Percentiles rank a stretch among this genome's conserved stretches.
Conservation (phyloP, 129 eudicot species). For the Helianthus tuberosus region DNA sequence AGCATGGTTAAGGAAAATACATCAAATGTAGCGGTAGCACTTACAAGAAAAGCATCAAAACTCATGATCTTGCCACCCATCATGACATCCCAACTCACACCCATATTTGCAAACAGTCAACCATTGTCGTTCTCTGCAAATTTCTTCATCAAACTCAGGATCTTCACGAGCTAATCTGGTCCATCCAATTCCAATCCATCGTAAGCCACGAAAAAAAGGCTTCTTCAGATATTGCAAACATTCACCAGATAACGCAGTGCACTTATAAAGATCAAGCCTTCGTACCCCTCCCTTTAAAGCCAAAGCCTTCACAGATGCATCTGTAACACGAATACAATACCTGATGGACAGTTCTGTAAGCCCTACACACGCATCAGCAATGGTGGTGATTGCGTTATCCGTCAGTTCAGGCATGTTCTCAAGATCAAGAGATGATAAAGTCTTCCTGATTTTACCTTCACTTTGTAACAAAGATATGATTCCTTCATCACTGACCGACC, state of each 20-base stretch:
- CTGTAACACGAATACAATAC: conserved; percentile 58
- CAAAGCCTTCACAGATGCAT: conserved; percentile 49
- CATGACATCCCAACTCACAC: conserved; percentile 81
- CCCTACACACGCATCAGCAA: conserved; percentile 30
- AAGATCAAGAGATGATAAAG: conserved; percentile 46
- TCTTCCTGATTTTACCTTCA: conserved; percentile 41
- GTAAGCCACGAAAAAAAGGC: conserved; percentile 57
- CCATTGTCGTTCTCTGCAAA: conserved; percentile 47
- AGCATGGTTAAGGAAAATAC: too few species aligned
- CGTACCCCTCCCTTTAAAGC: conserved; percentile 41
- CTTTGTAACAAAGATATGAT: conserved; percentile 42
- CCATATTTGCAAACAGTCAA: conserved; percentile 56
- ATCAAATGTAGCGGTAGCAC: neutral
- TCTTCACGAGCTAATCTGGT: conserved; percentile 36
- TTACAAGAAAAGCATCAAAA: conserved; percentile 3
- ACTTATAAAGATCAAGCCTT: conserved; percentile 54
- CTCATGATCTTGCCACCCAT: conserved; percentile 74
- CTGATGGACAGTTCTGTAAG: conserved; percentile 60
- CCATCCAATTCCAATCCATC: conserved; percentile 69
- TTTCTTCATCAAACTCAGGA: conserved; percentile 22
- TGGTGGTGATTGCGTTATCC: conserved; percentile 35
- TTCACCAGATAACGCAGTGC: conserved; percentile 42
- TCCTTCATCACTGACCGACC: conserved; percentile 63
- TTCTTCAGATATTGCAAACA: conserved; percentile 35
- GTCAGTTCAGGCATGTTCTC: conserved; percentile 61